phyloP scores from a whole-genome alignment of 2,329 filamentous ascomycete genomes.

The Colletotrichum echinochloae region DNA sequence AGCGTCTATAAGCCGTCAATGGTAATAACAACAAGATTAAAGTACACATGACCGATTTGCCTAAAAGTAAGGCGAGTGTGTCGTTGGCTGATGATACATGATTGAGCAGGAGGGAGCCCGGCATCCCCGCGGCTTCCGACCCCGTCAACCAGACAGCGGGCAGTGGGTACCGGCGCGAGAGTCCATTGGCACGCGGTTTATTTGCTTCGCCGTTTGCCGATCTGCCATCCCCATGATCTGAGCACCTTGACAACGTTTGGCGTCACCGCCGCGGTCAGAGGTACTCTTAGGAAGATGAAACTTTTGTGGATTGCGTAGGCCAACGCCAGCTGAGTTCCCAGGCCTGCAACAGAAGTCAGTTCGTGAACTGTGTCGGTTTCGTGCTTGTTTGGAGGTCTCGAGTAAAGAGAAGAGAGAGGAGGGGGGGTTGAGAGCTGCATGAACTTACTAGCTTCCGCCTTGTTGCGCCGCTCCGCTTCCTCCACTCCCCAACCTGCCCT shows the following conservation, averaged over 20 bases:
- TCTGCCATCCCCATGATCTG: constrained; percentile 92
- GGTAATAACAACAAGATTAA: background rate
- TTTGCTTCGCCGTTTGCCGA: constrained; percentile 72
- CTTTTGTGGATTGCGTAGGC: constrained; percentile 98
- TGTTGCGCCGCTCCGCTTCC: constrained; percentile 70
- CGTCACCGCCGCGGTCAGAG: constrained; percentile 87
- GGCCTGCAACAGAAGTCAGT: constrained; percentile 55
- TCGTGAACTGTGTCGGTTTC: constrained; percentile 38
- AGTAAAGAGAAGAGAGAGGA: background rate
- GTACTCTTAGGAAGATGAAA: constrained; percentile 96
- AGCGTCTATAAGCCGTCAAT: constrained; percentile 33
- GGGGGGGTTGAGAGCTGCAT: background rate
- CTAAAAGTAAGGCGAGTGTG: constrained; percentile 23
- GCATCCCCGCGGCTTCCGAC: constrained; percentile 16
- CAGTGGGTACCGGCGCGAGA: constrained; percentile 3
- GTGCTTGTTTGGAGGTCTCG: constrained; percentile 4
- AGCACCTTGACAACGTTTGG: constrained; percentile 95
- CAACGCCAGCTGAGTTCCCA: constrained; percentile 86
- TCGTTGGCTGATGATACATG: constrained; percentile 27
- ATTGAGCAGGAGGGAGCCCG: constrained; percentile 11
- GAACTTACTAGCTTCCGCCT: constrained; percentile 79
- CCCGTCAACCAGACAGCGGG: constrained; percentile 16
- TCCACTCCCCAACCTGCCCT: constrained; percentile 71
- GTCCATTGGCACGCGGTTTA: constrained; percentile 16
- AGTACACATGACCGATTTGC: constrained; percentile 9